A percentile compares a stretch with the other conserved stretches of the same genome.
Conservation (phyloP, 306 rosid species). For the Cicer yamashitae region DNA sequence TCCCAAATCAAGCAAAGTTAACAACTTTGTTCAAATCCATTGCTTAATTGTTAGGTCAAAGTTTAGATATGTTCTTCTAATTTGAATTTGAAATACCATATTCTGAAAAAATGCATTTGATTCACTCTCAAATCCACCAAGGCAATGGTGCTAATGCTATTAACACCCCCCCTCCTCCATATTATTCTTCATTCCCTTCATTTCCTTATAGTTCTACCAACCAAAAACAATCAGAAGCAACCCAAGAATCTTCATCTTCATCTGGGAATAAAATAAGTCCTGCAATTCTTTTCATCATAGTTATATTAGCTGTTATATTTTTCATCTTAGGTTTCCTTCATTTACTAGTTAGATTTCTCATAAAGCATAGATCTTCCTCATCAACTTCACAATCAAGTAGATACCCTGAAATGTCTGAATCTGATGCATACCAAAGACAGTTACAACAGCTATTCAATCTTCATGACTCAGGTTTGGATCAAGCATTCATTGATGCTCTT, state of each 20-base stretch:
- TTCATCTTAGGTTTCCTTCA: constrained; percentile 85
- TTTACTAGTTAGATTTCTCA: constrained; percentile 77
- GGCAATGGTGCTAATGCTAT: constrained; percentile 40
- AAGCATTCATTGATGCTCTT: constrained; percentile 89
- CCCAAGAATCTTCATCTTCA: constrained; percentile 52
- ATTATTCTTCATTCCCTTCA: constrained; percentile 45
- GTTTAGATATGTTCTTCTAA: constrained; percentile 2
- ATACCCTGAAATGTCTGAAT: constrained; percentile 69
- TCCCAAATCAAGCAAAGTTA: constrained; percentile 56
- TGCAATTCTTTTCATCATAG: constrained; percentile 73
- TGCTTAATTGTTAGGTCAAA: constrained; percentile 5
- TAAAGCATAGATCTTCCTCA: constrained; percentile 67
- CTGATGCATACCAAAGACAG: constrained; percentile 80
- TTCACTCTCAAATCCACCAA: constrained; percentile 59
- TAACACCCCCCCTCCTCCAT: not conserved
- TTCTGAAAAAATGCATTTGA: constrained; percentile 64
- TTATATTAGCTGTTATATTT: constrained; percentile 74
- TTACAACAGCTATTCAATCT: constrained; percentile 95
- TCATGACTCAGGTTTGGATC: constrained; percentile 93
- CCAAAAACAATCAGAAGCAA: constrained; percentile 50
- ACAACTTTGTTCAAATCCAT: constrained; percentile 37
- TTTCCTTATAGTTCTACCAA: constrained; percentile 48
- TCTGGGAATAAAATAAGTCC: constrained; percentile 76
- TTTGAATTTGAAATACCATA: constrained; percentile 47
- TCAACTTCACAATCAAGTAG: constrained; percentile 71